Evolutionary conservation across 768 basidiomycete genomes (phyloP), one percentile per base, ranked within the genome.

Genomic region (Trametes maxima): DNA sequence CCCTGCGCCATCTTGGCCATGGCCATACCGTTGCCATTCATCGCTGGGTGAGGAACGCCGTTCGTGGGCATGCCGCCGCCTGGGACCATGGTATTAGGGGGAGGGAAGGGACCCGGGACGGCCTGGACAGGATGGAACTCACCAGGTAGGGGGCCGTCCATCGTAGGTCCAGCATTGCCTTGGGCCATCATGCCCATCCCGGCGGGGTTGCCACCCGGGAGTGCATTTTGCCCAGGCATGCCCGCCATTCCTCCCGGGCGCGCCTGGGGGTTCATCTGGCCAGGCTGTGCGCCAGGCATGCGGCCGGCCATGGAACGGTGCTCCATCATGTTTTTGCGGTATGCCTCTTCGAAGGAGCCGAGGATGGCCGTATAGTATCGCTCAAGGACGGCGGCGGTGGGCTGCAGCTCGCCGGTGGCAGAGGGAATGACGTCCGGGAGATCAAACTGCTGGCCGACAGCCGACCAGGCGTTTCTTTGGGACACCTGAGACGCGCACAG

Each of bases 341-440:
- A 89, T 33, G 77, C 71, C 36, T 89, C 87, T 73, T 94, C 92
- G 66, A 93, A 90, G 2, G 90, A 88, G 40, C 77, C 75, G 22
- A 92, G 76, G 59, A 94, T 77, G 16, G 71, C 75, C 72, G 76
- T 79, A 72, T 91, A 94, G 69, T 85, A 82, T 51, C 83, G 78
- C 22, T 78, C 79, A 52, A 92, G 74, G 62, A 82, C 65, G 42
- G 69, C 69, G n/a, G 84, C 81, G 12, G 84, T 82, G 37, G 82
- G 73, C 39, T 68, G 64, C 24, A 77, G 76, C 37, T 83, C 82
- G 21, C 65, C 57, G 8, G 55, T 54, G 40, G 68, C 59, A 2
- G 57, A 28, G 33, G 64, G 67, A 52, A 68, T 67, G 8, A 69
- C 65, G 44, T 75, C 74, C 21, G 75, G 75, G 2, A 75, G 78